Percentiles rank a stretch among this genome's conserved stretches.
These are phyloP conservation scores for Tuber magnatum DNA, from an alignment of 495 filamentous ascomycete species.

Conservation along the genomic window DNA sequence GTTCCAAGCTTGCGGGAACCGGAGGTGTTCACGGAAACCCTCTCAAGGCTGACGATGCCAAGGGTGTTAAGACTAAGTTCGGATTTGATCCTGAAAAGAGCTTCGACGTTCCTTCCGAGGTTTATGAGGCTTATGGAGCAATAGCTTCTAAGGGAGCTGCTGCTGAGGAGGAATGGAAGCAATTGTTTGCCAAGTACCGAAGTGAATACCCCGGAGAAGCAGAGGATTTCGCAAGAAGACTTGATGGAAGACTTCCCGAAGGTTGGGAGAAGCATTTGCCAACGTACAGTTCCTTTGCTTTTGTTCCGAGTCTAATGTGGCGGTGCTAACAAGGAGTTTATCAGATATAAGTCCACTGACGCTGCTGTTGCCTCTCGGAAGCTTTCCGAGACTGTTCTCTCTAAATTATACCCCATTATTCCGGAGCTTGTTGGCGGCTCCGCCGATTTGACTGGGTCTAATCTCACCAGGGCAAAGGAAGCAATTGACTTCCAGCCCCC, in stretches of 20 bases:
- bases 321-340: slow-evolving; percentile 7
- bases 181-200: slow-evolving; percentile 80
- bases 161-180: slow-evolving; percentile 90
- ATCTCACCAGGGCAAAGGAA: slow-evolving; percentile 96
- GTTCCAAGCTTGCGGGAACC: slow-evolving; percentile 87
- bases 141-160: slow-evolving; percentile 76
- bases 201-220: slow-evolving; percentile 65
- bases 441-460: slow-evolving; percentile 95
- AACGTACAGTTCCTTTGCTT: slow-evolving; percentile 39
- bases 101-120: slow-evolving; percentile 89
- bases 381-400: slow-evolving; percentile 87
- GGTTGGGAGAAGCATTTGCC: slow-evolving; percentile 96
- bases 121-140: slow-evolving; percentile 85
- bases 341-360: slow-evolving; percentile 73
- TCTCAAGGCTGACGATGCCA: slow-evolving; percentile 86
- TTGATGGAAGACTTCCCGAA: slow-evolving; percentile 77
- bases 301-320: neutral
- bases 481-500: slow-evolving; percentile 97
- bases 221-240: slow-evolving; percentile 73
- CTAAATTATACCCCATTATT: slow-evolving; percentile 72
- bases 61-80: slow-evolving; percentile 84
- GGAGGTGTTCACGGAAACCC: slow-evolving; percentile 91
- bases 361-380: slow-evolving; percentile 82
- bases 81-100: slow-evolving; percentile 91
- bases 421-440: slow-evolving; percentile 94